Base-by-base conservation (phyloP, 2,329 filamentous ascomycete genomes). In the Fusarium temperatum region DNA sequence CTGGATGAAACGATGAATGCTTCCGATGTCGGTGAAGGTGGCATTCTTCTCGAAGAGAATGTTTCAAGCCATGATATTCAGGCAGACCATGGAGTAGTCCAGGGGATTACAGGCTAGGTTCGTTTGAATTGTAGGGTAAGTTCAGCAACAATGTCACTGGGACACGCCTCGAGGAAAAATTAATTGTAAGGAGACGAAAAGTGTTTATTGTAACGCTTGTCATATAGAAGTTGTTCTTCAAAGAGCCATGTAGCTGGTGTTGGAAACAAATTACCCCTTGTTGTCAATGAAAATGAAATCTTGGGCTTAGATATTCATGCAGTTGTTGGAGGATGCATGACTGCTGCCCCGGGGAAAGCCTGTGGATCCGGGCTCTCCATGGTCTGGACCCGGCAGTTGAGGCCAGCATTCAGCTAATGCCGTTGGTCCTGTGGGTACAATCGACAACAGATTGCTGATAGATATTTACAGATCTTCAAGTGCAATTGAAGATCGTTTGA, bases 351-450 rank as follows among this genome's bases (percentile, higher is more conserved):
- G 28, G 50, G 59, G 42, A 38, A 41, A 58, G 42, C 53, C 42
- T 74, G 42, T 36, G 62, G 70, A 74, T 71, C 60, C n/a, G 11
- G 44, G 39, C n/a, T 13, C 20, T 36, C 26, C 30, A 20, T 45
- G 15, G 26, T 50, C 47, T 45, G 41, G 47, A 28, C n/a, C 61
- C 48, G 61, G 70, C 47, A 71, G 57, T 62, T 73, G 56, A 59
- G 35, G 44, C 24, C 35, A 61, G 42, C 50, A 18, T 51, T 41
- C 22, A 39, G 28, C 39, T 24, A 70, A 39, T 45, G 30, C 70
- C 35, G 56, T 55, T 35, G 65, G 53, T 47, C 55, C 24, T 30
- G 70, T 70, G 70, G 65, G 42, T 56, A 50, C 30, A 42, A 59
- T 24, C 28, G 35, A 28, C 36, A 58, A n/a, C 39, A 36, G 22